phyloP scores from a whole-genome alignment of 2,329 filamentous ascomycete species.

The Mycogone perniciosa region DNA sequence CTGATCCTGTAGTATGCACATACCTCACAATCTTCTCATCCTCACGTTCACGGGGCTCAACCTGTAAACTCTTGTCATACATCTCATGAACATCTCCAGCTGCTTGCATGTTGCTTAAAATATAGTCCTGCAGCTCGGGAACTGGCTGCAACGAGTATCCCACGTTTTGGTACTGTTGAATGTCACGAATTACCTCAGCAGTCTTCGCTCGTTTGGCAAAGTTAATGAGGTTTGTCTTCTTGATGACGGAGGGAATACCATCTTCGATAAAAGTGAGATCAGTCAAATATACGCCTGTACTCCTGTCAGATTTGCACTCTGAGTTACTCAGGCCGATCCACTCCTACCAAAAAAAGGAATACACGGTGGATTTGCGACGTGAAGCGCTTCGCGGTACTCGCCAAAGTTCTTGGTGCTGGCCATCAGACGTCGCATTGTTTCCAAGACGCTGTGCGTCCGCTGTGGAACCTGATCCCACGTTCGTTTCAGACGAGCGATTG shows the following conservation, averaged over 20 bases:
- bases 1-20: conserved; percentile 24
- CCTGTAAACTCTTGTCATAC: conserved; percentile 92
- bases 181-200: conserved; percentile 95
- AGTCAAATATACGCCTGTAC: conserved; percentile 85
- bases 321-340: neutral
- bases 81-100: conserved; percentile 97
- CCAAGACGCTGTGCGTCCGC: conserved; percentile 70
- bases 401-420: conserved; percentile 97
- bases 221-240: conserved; percentile 95
- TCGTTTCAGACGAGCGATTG: conserved; percentile 85
- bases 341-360: conserved; percentile 91
- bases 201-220: conserved; percentile 98
- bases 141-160: conserved; percentile 90
- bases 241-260: conserved; percentile 91
- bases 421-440: conserved; percentile 92
- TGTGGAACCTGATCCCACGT: conserved; percentile 93
- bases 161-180: conserved; percentile 97
- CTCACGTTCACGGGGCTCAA: conserved; percentile 92
- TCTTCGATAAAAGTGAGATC: conserved; percentile 98
- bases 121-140: conserved; percentile 90
- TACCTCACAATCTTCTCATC: conserved; percentile 99
- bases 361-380: conserved; percentile 89
- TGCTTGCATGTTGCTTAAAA: conserved; percentile 90
- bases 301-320: neutral
- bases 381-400: conserved; percentile 88